Percentiles rank a stretch among this genome's conserved stretches.
Evolutionary conservation across 257 asterid species (phyloP).

Genomic region (Solanum peruvianum): DNA sequence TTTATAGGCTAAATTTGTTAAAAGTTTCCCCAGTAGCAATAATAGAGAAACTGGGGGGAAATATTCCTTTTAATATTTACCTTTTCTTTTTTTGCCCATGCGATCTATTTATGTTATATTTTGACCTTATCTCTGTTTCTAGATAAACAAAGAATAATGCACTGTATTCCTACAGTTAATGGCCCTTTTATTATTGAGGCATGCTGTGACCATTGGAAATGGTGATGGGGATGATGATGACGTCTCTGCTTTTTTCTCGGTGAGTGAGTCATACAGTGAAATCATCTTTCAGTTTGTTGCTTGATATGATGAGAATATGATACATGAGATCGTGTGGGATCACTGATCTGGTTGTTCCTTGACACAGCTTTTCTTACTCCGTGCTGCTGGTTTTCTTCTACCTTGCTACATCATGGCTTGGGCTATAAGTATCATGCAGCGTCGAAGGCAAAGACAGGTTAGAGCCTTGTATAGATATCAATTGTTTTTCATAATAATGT

Average conservation of each 20-base stretch:
- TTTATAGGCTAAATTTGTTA: background rate
- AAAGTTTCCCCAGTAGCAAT: background rate
- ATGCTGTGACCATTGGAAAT: slow-evolving; percentile 31
- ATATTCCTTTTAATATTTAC: background rate
- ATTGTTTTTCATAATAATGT: background rate
- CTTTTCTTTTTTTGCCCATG: background rate
- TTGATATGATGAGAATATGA: background rate
- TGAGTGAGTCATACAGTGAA: slow-evolving; percentile 6
- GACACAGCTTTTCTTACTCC: slow-evolving; percentile 37
- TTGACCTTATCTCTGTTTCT: background rate
- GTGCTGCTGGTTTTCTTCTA: slow-evolving; percentile 40
- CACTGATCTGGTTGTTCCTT: background rate
- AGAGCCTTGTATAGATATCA: background rate
- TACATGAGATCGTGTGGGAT: background rate
- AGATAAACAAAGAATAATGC: background rate
- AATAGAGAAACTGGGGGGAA: background rate
- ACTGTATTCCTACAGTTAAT: slow-evolving; percentile 17
- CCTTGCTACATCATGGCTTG: slow-evolving; percentile 44
- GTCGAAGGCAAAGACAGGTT: slow-evolving; percentile 48
- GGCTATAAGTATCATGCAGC: slow-evolving; percentile 38
- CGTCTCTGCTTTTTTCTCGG: slow-evolving; percentile 33
- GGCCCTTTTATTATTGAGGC: slow-evolving; percentile 44
- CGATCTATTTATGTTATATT: background rate
- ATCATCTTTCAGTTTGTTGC: background rate
- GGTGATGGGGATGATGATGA: slow-evolving; percentile 36